Base-by-base conservation (phyloP, 1,284 basidiomycete species). In the Leccinum subrobustum region DNA sequence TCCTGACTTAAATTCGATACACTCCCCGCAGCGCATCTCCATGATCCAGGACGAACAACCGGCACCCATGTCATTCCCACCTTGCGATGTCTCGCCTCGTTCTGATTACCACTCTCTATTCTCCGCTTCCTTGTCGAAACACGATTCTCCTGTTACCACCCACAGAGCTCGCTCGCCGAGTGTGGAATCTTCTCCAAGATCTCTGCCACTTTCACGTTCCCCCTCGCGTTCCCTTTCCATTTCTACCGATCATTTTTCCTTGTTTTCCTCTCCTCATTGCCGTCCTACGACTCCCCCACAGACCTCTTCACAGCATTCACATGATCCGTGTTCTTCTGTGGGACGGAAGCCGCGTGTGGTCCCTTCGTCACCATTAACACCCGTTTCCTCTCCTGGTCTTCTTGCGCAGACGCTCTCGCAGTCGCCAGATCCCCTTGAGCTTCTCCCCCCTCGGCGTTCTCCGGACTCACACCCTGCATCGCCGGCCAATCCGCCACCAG, bases 401-500 rank as follows among this genome's bases (percentile, higher is more conserved):
- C 42, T 44, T 59, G 35, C 27, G 9, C 72, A 27, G 12, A 33
- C 23, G 20, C 48, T 18, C 3, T 63, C 62, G 33, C 66, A 23
- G 25, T 74, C 70, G 0, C 67, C 70, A 18, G 70, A 74, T 57
- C 70, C 64, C 54, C 61, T 74, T 8, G 68, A 52, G 39, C 54
- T 70, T 23, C 16, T 60, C n/a, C 55, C 67, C 4, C 44, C 60
- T 51, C 61, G 16, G 51, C 55, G 20, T 42, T 27, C 57, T 6
- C 57, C 31, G 14, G 25, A 18, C 0, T 23, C 48, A 42, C 33
- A 16, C 33, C 50, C 51, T 48, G 25, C 58, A 20, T 53, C 54
- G 14, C 37, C 8, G 11, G 20, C 60, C 20, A 27, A 27, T 20
- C 23, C 6, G 33, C 44, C 48, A 18, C 42, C 23, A 23, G 6